Conservation (phyloP, 1,139 yeast genomes). For the Protomyces arabidopsidicola region DNA sequence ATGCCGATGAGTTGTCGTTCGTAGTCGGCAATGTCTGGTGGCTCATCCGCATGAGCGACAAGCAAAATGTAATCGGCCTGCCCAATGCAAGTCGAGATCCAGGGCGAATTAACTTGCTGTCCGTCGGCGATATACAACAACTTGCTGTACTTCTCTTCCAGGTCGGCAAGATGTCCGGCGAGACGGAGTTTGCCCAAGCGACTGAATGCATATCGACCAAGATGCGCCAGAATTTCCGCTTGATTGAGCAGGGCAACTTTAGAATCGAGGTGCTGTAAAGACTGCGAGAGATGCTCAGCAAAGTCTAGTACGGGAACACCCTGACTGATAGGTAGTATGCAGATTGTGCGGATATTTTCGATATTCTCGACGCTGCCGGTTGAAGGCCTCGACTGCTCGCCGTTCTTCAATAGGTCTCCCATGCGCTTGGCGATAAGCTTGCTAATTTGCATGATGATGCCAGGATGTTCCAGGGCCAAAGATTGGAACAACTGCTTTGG, state of each 20-base stretch:
- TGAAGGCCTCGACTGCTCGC: not conserved
- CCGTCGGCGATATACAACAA: constrained; percentile 88
- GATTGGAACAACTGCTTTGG: constrained; percentile 86
- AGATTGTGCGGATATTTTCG: constrained; percentile 65
- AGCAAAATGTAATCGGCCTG: constrained; percentile 85
- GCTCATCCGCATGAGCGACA: constrained; percentile 50
- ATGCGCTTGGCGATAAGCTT: constrained; percentile 79
- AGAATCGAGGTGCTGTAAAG: constrained; percentile 50
- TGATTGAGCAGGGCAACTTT: constrained; percentile 72
- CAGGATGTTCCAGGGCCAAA: constrained; percentile 74
- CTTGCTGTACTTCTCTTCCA: constrained; percentile 83
- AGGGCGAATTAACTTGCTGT: constrained; percentile 62
- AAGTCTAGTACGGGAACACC: constrained; percentile 84
- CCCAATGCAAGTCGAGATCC: constrained; percentile 90
- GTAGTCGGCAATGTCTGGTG: constrained; percentile 75
- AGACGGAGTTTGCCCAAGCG: constrained; percentile 78
- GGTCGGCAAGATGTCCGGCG: constrained; percentile 81
- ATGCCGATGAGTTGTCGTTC: constrained; percentile 70
- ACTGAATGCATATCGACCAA: constrained; percentile 92
- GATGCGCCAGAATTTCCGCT: constrained; percentile 68
- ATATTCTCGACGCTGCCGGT: constrained; percentile 13
- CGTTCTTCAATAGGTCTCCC: constrained; percentile 35
- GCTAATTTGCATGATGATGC: constrained; percentile 84
- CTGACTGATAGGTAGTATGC: constrained; percentile 70
- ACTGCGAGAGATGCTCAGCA: constrained; percentile 64